These are phyloP conservation scores for Nemania bipapillata DNA, from an alignment of 2,329 filamentous ascomycete species.

Conservation along the genomic window DNA sequence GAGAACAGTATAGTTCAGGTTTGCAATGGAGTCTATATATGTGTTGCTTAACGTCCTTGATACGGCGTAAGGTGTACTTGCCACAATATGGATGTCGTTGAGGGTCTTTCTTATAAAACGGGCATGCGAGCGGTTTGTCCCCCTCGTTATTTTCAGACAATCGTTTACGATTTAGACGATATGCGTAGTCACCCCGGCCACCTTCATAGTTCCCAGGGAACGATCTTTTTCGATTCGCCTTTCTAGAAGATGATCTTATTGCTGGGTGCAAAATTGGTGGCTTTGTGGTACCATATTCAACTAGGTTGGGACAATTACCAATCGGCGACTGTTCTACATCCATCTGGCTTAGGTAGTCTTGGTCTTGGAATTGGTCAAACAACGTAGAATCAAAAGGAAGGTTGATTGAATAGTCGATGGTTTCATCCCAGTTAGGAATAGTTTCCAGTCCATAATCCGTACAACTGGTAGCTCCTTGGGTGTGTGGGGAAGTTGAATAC, in stretches of 20 bases:
- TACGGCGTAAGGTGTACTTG: constrained; percentile 18
- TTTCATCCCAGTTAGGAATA: not conserved
- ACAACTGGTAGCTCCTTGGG: not conserved
- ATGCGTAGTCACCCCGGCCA: not conserved
- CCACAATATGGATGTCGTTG: constrained; percentile 9
- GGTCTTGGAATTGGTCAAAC: not conserved
- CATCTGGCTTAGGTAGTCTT: not conserved
- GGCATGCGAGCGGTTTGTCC: constrained; percentile 10
- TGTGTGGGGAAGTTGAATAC: no score
- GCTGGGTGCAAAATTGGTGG: no score
- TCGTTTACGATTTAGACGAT: not conserved
- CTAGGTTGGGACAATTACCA: not conserved
- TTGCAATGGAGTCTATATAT: constrained; percentile 30
- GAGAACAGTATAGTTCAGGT: constrained; percentile 24
- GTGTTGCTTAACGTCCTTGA: constrained; percentile 31
- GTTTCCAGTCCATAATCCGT: not conserved
- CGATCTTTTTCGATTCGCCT: constrained; percentile 5
- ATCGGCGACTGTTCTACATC: not conserved
- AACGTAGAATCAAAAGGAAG: not conserved
- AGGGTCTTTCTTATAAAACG: constrained; percentile 24
- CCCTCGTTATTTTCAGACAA: not conserved
- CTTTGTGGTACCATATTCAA: not conserved
- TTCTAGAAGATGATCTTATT: not conserved
- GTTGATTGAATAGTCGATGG: no score
- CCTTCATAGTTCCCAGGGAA: not conserved